Evolutionary conservation across 2,329 filamentous ascomycete genomes (phyloP).

Genomic region (Aspergillus persii): DNA sequence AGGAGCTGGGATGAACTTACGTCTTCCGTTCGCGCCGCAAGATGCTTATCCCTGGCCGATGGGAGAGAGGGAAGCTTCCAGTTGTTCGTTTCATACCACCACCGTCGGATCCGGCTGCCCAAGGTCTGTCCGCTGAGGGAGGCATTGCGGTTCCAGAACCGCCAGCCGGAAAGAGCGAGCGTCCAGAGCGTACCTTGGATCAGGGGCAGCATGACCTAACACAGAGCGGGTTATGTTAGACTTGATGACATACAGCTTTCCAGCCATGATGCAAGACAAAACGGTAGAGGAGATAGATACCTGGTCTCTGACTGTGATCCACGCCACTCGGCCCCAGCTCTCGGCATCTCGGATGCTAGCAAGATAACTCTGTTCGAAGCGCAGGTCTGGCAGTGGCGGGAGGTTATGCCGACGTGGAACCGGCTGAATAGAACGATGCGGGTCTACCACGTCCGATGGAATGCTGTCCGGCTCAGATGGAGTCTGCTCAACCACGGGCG

Average conservation of each 20-base stretch:
- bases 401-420: slow-evolving; percentile 49
- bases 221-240: background rate
- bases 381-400: slow-evolving; percentile 74
- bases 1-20: slow-evolving; percentile 29
- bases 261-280: background rate
- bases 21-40: slow-evolving; percentile 44
- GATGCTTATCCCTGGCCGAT: slow-evolving; percentile 27
- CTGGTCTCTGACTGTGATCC: slow-evolving; percentile 88
- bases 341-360: slow-evolving; percentile 80
- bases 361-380: slow-evolving; percentile 98
- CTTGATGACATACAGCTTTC: background rate
- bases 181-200: slow-evolving; percentile 89
- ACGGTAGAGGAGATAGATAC: slow-evolving; percentile 44
- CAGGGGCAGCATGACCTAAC: slow-evolving; percentile 77
- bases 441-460: slow-evolving; percentile 48
- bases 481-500: slow-evolving; percentile 55
- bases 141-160: slow-evolving; percentile 79
- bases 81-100: slow-evolving; percentile 95
- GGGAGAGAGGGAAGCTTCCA: slow-evolving; percentile 65
- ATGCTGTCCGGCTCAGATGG: slow-evolving; percentile 44
- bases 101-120: slow-evolving; percentile 75
- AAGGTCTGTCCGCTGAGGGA: slow-evolving; percentile 72
- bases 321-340: slow-evolving; percentile 73
- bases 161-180: slow-evolving; percentile 80
- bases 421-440: slow-evolving; percentile 34